Conservation (phyloP, 2,329 filamentous ascomycete genomes). For the Aspergillus viridinutans region DNA sequence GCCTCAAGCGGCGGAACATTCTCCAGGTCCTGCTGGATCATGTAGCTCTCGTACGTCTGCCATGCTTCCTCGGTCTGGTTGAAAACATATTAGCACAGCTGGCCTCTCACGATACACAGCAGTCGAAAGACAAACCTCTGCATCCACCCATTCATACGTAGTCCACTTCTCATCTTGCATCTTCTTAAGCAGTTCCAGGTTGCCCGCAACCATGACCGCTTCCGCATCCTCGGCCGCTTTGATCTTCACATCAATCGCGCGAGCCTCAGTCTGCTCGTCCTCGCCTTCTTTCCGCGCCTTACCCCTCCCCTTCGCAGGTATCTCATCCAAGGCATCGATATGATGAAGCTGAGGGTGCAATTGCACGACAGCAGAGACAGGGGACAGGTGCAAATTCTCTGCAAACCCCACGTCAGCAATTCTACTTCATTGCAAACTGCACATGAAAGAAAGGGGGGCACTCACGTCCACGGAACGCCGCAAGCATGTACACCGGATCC, state of each 20-base stretch:
- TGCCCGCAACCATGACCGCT: conserved; percentile 59
- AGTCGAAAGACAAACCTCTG: conserved; percentile 49
- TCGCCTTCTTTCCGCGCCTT: conserved; percentile 37
- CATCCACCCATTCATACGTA: conserved; percentile 73
- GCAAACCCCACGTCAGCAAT: conserved; percentile 7
- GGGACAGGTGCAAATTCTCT: conserved; percentile 85
- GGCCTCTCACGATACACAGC: background rate
- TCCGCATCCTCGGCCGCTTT: conserved; percentile 70
- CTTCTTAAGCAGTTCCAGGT: conserved; percentile 69
- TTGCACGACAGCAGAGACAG: conserved; percentile 76
- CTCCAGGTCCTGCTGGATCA: conserved; percentile 53
- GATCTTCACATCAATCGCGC: conserved; percentile 81
- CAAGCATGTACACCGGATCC: conserved; percentile 78
- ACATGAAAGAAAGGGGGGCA: conserved; percentile 14
- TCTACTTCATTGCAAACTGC: background rate
- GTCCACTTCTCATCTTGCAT: conserved; percentile 84
- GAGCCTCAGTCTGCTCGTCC: conserved; percentile 55
- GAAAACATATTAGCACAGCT: conserved; percentile 10
- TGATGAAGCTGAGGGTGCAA: conserved; percentile 91
- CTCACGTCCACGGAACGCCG: conserved; percentile 79
- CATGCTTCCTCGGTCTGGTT: conserved; percentile 63
- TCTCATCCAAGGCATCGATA: conserved; percentile 76
- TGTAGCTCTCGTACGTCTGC: conserved; percentile 67
- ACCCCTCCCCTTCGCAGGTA: conserved; percentile 38
- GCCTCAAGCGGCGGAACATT: conserved; percentile 49